A percentile compares a stretch with the other conserved stretches of the same genome.
Evolutionary conservation across 2,329 filamentous ascomycete genomes (phyloP).

Genomic region (Epichloe gansuensis): DNA sequence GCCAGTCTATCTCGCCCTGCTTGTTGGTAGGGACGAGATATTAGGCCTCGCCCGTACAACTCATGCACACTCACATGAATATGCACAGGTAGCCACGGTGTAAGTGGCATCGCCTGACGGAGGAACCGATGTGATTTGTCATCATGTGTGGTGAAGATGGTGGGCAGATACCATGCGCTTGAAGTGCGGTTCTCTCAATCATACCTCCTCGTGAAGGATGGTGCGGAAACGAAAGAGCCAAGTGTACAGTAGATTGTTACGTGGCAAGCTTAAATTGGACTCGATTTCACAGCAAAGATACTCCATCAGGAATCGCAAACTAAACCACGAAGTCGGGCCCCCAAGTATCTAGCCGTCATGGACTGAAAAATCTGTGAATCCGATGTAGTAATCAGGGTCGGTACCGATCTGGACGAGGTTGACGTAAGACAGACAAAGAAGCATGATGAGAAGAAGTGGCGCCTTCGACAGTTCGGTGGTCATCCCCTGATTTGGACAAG

Average conservation of each 20-base stretch:
- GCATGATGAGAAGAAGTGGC: neutral
- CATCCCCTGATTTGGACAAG: slow-evolving; percentile 1
- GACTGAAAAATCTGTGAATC: neutral
- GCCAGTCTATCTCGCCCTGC: neutral
- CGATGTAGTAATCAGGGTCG: neutral
- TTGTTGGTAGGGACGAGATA: neutral
- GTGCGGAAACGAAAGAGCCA: neutral
- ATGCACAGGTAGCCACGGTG: slow-evolving; percentile 3
- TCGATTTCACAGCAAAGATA: neutral
- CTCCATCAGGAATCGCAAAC: neutral
- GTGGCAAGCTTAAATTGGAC: neutral
- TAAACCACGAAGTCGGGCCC: neutral
- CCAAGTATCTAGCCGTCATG: neutral
- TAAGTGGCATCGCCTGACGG: neutral
- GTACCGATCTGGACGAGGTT: neutral
- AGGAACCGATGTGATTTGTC: slow-evolving; percentile 3
- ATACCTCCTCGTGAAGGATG: neutral
- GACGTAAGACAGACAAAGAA: slow-evolving; percentile 1
- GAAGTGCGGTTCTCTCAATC: neutral
- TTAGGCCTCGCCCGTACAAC: slow-evolving; percentile 2
- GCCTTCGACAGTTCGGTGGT: neutral
- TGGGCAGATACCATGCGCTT: neutral
- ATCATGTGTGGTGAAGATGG: neutral
- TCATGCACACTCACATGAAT: slow-evolving; percentile 3
- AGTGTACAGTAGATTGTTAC: neutral